Evolutionary conservation across 805 yeast genomes (phyloP), one percentile per base, ranked within the genome.

Genomic region (Tetrapisispora fleetii): DNA sequence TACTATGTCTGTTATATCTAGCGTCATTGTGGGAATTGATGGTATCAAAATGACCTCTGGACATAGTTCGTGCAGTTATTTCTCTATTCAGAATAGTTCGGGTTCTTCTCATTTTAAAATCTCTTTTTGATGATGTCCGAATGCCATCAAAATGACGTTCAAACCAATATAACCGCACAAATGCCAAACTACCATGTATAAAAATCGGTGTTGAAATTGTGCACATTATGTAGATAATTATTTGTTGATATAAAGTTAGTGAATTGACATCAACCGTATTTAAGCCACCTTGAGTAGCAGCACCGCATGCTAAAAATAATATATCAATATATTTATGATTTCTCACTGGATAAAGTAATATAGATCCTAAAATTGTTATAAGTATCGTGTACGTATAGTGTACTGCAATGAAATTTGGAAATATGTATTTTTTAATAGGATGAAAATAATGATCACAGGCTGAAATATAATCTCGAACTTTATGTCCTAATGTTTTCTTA

Each of bases 221-320:
- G 28, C 90, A 68, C 2, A 79, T 51, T 13, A 85, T 54, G 60
- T 82, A 87, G 2, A 91, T 65, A 10, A 76, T 71, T 16, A 89
- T 76, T 61, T 91, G 98, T 65, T 93, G 99, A 67, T 83, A 91
- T 41, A 85, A 63, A 0, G 73, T 67, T 49, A 90, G 54, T 0
- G 70, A 65, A 61, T 87, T 87, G 37, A 83, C 54, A 56, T 88
- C 79, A 22, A 86, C 71, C 0, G 96, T 83, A 62, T 88, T 89
- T 48, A 93, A 68, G 0, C 99, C 99, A 0, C 96, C 95, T 61
- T 91, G 96, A 1, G 98, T 88, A 1, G 83, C 68, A 0, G 93
- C 80, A 11, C 95, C 91, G 11, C 81, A 70, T 0, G 89, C 76
- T 48, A 86, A 69, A 63, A 91, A 86, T 33, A 93, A 67, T 1